phyloP scores from a whole-genome alignment of 2,329 filamentous ascomycete species.

The Incumbomyces delicatus region DNA sequence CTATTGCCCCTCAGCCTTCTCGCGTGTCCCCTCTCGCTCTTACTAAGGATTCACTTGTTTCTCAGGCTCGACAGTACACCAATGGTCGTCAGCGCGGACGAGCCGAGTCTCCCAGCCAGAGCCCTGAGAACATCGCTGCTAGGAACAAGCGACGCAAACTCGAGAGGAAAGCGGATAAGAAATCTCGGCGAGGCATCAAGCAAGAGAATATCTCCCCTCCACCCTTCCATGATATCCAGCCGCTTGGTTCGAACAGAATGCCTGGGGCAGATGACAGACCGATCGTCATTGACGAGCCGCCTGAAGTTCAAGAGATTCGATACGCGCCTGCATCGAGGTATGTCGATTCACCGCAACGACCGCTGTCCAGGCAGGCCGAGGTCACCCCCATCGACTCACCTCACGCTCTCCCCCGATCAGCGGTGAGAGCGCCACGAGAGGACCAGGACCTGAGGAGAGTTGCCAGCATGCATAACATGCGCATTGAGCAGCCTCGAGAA shows the following conservation, averaged over 20 bases:
- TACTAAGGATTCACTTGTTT: slow-evolving; percentile 42
- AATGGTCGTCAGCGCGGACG: slow-evolving; percentile 27
- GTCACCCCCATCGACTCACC: slow-evolving; percentile 24
- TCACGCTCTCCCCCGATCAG: slow-evolving; percentile 32
- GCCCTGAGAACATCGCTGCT: slow-evolving; percentile 31
- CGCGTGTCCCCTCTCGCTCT: slow-evolving; percentile 53
- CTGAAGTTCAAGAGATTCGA: slow-evolving; percentile 25
- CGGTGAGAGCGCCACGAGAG: slow-evolving; percentile 25
- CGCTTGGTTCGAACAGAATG: slow-evolving; percentile 29
- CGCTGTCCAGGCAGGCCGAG: slow-evolving; percentile 17
- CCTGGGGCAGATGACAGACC: slow-evolving; percentile 33
- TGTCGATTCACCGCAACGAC: slow-evolving; percentile 18
- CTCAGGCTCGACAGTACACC: slow-evolving; percentile 45
- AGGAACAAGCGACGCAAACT: slow-evolving; percentile 43
- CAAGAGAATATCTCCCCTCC: slow-evolving; percentile 54
- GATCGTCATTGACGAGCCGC: slow-evolving; percentile 38
- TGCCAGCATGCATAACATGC: slow-evolving; percentile 36
- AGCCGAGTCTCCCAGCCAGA: slow-evolving; percentile 11
- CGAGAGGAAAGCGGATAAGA: slow-evolving; percentile 27
- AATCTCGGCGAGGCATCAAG: slow-evolving; percentile 40
- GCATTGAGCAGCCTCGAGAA: slow-evolving; percentile 29
- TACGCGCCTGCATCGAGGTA: slow-evolving; percentile 15
- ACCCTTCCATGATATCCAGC: slow-evolving; percentile 39
- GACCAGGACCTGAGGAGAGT: slow-evolving; percentile 38
- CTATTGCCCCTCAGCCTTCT: slow-evolving; percentile 64